Evolutionary conservation across 306 rosid species (phyloP), one percentile per base, ranked within the genome.

Genomic region (Neltuma alba): DNA sequence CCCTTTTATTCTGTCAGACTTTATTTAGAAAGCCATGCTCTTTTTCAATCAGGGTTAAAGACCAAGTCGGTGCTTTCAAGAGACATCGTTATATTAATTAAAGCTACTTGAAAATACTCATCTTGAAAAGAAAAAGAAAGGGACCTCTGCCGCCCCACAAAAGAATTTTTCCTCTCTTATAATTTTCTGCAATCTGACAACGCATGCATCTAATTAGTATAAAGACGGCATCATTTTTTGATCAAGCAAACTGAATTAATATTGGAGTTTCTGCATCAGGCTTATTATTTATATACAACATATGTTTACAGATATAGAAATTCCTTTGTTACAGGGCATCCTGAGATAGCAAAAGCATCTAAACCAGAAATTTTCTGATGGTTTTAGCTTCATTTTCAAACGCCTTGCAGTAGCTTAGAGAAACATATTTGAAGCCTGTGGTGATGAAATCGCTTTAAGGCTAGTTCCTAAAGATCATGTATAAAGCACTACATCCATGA

Each of bases 401-500:
- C 14, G 64, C 76, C 64, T 54, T n/a, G 50, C 48, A n/a, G 61
- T 3, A 40, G 31, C 9, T 38, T n/a, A 54, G 61, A 50, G n/a
- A 70, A 48, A 9, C 66, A 69, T 66, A 70, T 36, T 21, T 23
- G 16, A 60, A 82, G 36, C 9, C 54, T 30, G 42, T 77, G 61
- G 9, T 9, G 61, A 21, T 5, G 70, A 71, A 71, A 55, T 28
- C 48, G 48, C 63, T 81, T 62, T 9, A 68, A 75, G 60, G 25
- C 21, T 58, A 79, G 77, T 75, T 57, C 72, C 79, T 47, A 40
- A 37, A 77, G 47, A 81, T 66, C 48, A 30, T 61, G 31, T 54
- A 42, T 62, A 57, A 57, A 52, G 55, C 57, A 79, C 81, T 67
- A 65, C 82, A 48, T 30, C 64, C 62, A 70, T 68, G 81, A 21